A percentile compares a stretch with the other conserved stretches of the same genome.
These are phyloP conservation scores for Melianthus villosus DNA, from an alignment of 441 rosid genomes.

Conservation along the genomic window DNA sequence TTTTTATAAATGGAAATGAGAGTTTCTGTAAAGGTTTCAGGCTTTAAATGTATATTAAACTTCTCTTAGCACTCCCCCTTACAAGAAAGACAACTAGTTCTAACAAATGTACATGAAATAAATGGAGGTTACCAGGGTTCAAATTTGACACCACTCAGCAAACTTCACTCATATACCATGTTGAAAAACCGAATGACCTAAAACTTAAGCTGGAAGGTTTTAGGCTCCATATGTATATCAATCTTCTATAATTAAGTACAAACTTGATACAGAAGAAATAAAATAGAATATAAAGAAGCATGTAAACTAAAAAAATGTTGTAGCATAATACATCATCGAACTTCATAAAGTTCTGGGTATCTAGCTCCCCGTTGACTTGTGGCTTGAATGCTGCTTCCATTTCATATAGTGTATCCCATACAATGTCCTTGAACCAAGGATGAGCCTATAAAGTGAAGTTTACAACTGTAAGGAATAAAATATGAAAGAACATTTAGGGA, in stretches of 20 bases:
- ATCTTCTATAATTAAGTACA: not conserved
- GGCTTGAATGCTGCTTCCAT: constrained; percentile 92
- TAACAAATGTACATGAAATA: too few species aligned
- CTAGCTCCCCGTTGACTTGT: constrained; percentile 83
- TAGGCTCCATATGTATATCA: too few species aligned
- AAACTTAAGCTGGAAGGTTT: too few species aligned
- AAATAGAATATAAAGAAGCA: not conserved
- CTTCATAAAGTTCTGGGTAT: constrained; percentile 93
- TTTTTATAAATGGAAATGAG: too few species aligned
- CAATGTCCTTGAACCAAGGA: constrained; percentile 78
- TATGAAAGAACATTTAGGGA: constrained; percentile 10
- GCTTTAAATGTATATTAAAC: too few species aligned
- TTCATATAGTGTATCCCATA: constrained; percentile 84
- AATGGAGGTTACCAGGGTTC: too few species aligned
- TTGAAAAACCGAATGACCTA: too few species aligned
- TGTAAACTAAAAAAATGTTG: constrained; percentile 6
- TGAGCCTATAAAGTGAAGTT: constrained; percentile 44
- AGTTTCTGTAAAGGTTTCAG: too few species aligned
- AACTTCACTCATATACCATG: too few species aligned
- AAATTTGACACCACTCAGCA: too few species aligned
- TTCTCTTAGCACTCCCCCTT: too few species aligned
- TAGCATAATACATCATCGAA: constrained; percentile 64
- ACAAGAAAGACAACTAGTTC: too few species aligned
- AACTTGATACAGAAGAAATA: not conserved
- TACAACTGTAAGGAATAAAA: constrained; percentile 9